These are phyloP conservation scores for Carex cristatella DNA, from an alignment of 176 grass and related monocot genomes.

Conservation along the genomic window DNA sequence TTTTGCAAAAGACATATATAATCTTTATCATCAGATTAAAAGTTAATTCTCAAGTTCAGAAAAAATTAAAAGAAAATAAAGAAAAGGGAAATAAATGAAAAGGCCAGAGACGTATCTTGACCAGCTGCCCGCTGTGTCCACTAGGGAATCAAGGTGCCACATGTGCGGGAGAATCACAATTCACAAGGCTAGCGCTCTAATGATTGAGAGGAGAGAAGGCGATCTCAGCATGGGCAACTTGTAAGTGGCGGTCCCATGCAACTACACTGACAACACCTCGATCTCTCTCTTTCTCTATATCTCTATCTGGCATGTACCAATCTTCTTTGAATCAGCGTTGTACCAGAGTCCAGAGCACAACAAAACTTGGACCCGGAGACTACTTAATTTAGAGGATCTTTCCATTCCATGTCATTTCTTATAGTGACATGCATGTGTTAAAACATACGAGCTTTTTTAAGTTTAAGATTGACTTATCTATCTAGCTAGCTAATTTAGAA, in stretches of 20 bases:
- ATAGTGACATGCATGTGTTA: background rate
- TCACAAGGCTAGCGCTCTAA: background rate
- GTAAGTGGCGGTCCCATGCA: conserved; percentile 41
- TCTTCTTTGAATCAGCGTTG: background rate
- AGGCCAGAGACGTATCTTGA: conserved; percentile 20
- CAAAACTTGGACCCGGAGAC: conserved; percentile 4
- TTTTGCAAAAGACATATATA: too few relatives aligned
- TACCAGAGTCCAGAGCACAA: background rate
- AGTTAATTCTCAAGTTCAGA: too few relatives aligned
- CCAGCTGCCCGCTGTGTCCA: conserved; percentile 11
- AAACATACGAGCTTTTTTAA: background rate
- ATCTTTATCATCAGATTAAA: too few relatives aligned
- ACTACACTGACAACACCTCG: conserved; percentile 24
- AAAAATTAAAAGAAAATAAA: background rate
- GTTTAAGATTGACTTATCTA: background rate
- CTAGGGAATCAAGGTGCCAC: conserved; percentile 26
- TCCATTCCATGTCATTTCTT: background rate
- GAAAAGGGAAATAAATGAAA: background rate
- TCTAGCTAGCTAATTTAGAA: background rate
- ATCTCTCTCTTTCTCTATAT: background rate
- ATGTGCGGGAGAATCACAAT: conserved; percentile 20
- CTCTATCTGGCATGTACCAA: background rate
- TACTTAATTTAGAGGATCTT: background rate
- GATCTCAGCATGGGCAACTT: conserved; percentile 28
- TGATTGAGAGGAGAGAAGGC: conserved; percentile 34